A percentile compares a stretch with the other conserved stretches of the same genome.
Conservation (phyloP, 257 asterid genomes). For the Perilla frutescens region DNA sequence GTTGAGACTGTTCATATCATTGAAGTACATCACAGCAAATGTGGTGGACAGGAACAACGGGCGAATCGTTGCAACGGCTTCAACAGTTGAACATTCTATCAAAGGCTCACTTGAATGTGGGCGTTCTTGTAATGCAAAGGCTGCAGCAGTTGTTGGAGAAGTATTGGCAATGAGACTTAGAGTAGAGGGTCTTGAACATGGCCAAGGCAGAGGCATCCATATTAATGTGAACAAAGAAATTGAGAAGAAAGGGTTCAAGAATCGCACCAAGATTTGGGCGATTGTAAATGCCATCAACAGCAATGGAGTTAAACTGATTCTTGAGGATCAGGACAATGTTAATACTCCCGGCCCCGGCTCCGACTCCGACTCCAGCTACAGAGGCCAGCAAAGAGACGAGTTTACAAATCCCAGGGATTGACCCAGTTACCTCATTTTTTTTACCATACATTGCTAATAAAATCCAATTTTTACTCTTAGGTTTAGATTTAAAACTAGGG, state of each 20-base stretch:
- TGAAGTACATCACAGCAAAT: conserved; percentile 53
- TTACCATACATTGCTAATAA: too few relatives aligned
- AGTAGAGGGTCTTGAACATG: conserved; percentile 85
- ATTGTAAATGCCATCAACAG: conserved; percentile 63
- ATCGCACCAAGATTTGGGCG: conserved; percentile 71
- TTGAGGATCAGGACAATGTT: conserved; percentile 53
- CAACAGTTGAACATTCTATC: conserved; percentile 74
- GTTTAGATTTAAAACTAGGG: too few relatives aligned
- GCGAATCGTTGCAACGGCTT: conserved; percentile 70
- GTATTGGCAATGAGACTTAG: conserved; percentile 86
- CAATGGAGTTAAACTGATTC: conserved; percentile 65
- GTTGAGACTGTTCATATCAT: conserved; percentile 61
- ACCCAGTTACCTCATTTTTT: fast-evolving
- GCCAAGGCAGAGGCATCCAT: conserved; percentile 76
- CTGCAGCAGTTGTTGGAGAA: conserved; percentile 87
- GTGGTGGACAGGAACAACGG: conserved; percentile 76
- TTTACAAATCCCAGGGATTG: not conserved
- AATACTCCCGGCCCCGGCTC: conserved; percentile 16
- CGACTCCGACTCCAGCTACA: conserved; percentile 2
- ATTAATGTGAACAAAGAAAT: conserved; percentile 73
- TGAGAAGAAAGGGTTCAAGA: conserved; percentile 81
- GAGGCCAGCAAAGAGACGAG: conserved; percentile 20
- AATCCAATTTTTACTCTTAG: too few relatives aligned
- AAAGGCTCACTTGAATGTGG: conserved; percentile 78
- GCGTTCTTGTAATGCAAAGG: conserved; percentile 83